Conservation (phyloP, 352 stramenopile species). For the Pythium brassicae region DNA sequence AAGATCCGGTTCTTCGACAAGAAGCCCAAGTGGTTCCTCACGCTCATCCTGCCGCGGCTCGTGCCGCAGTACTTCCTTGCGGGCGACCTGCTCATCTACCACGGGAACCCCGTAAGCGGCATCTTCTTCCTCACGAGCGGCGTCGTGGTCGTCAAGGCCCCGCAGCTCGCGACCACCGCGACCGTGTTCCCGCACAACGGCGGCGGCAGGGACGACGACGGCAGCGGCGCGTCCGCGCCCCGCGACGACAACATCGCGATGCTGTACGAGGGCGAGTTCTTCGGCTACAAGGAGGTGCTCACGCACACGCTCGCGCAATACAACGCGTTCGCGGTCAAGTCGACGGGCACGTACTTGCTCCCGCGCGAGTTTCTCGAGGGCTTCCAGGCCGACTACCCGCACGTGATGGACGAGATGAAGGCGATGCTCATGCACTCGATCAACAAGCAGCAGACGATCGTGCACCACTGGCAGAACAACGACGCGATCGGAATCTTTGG, state of each 20-base stretch:
- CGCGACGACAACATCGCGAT: conserved; percentile 48
- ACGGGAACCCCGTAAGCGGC: conserved; percentile 59
- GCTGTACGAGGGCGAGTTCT: conserved; percentile 72
- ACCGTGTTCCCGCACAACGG: not conserved
- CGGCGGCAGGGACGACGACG: conserved; percentile 4
- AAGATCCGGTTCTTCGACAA: conserved; percentile 82
- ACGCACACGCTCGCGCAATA: conserved; percentile 53
- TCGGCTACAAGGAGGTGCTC: conserved; percentile 73
- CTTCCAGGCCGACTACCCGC: conserved; percentile 45
- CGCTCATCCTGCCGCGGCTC: conserved; percentile 55
- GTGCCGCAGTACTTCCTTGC: conserved; percentile 67
- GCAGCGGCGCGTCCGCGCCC: conserved; percentile 10
- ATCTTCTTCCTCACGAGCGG: conserved; percentile 79
- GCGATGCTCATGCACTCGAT: conserved; percentile 73
- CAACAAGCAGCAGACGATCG: conserved; percentile 67
- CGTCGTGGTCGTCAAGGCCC: conserved; percentile 43
- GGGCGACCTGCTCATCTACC: conserved; percentile 68
- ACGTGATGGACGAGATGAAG: conserved; percentile 63
- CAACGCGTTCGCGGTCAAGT: conserved; percentile 58
- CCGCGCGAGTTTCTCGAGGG: conserved; percentile 53
- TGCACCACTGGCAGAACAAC: conserved; percentile 72
- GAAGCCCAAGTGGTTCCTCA: conserved; percentile 82
- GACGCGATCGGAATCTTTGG: conserved; percentile 53
- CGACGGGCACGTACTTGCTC: conserved; percentile 62
- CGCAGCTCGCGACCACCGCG: conserved; percentile 6